phyloP scores from a whole-genome alignment of 2,329 filamentous ascomycete genomes.

The Colletotrichum lentis region DNA sequence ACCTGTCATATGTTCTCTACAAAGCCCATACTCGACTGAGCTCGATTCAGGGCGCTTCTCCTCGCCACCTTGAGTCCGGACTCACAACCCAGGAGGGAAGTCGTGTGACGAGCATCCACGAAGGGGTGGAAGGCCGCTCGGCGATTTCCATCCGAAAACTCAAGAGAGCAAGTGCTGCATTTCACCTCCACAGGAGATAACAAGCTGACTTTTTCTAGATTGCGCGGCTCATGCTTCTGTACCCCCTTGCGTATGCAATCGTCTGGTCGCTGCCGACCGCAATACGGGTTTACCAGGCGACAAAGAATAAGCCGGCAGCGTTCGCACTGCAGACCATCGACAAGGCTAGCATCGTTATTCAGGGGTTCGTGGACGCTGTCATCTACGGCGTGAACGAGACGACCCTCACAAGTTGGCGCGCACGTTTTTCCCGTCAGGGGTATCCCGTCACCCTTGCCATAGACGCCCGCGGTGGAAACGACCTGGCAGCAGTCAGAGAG shows the following conservation, averaged over 20 bases:
- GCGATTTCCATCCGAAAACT: slow-evolving; percentile 36
- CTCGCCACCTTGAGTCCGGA: background rate
- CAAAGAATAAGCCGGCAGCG: slow-evolving; percentile 46
- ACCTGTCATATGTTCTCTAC: slow-evolving; percentile 51
- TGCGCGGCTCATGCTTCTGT: slow-evolving; percentile 53
- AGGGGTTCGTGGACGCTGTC: slow-evolving; percentile 52
- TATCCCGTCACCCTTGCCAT: background rate
- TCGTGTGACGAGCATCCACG: slow-evolving; percentile 5
- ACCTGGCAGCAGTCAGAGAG: background rate
- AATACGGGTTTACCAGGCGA: slow-evolving; percentile 52
- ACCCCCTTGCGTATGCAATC: slow-evolving; percentile 52
- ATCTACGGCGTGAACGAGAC: slow-evolving; percentile 48
- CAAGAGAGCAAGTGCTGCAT: slow-evolving; percentile 35
- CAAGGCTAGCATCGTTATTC: slow-evolving; percentile 52
- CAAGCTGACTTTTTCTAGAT: slow-evolving; percentile 41
- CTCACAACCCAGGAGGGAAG: slow-evolving; percentile 8
- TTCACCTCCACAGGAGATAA: slow-evolving; percentile 9
- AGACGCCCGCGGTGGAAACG: background rate
- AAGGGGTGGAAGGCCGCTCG: background rate
- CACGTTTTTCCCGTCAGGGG: background rate
- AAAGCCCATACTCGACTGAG: slow-evolving; percentile 48
- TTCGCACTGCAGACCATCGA: slow-evolving; percentile 49
- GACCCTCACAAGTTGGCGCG: slow-evolving; percentile 23
- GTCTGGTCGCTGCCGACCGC: slow-evolving; percentile 53
- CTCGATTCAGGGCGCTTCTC: slow-evolving; percentile 42